Evolutionary conservation across 768 basidiomycete genomes (phyloP), one percentile per base, ranked within the genome.

Genomic region (Dentipellis sp.): DNA sequence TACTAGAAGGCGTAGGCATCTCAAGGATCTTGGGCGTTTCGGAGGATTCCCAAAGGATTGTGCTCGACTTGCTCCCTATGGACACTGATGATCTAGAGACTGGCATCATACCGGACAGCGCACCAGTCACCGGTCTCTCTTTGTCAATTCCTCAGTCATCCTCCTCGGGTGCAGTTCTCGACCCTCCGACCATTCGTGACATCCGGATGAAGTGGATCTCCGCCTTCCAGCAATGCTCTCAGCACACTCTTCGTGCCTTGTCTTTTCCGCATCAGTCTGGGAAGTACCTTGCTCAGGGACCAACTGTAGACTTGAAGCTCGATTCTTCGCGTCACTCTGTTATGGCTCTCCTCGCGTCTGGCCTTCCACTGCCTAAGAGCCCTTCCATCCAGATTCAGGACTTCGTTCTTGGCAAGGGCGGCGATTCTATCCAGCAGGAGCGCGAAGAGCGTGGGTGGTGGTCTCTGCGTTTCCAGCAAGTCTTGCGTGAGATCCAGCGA

Each of bases 401-500:
- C 45, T 59, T 64, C 14, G 68, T 70, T 14, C 67, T 69, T 3
- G 63, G 71, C 11, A 39, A 64, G 21, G 60, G 55, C 23, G 59
- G 55, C 10, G 66, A 69, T 57, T 57, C 66, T 8, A 62, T 67
- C 10, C 70, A 73, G 40, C 71, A 73, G 51, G 88, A 88, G 59
- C 66, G 83, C 22, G 84, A 87, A 63, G 84, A 88, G 59, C 73
- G 87, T 0, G 83, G 79, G 4, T 89, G 85, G 84, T 90, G 88
- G 88, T 74, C 80, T 11, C 61, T 82, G 42, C 70, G 84, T 47
- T 86, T 88, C 60, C 80, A 81, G 61, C 77, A 84, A 59, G 78
- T 86, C 11, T 67, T 84, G 56, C 66, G 70, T 10, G 86, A 87
- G 64, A 64, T 83, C 61, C 78, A 78, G 56, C 58, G 63, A 55